A percentile compares a stretch with the other conserved stretches of the same genome.
These are phyloP conservation scores for Cornus controversa DNA, from an alignment of 148 eudicot genomes.

Conservation along the genomic window DNA sequence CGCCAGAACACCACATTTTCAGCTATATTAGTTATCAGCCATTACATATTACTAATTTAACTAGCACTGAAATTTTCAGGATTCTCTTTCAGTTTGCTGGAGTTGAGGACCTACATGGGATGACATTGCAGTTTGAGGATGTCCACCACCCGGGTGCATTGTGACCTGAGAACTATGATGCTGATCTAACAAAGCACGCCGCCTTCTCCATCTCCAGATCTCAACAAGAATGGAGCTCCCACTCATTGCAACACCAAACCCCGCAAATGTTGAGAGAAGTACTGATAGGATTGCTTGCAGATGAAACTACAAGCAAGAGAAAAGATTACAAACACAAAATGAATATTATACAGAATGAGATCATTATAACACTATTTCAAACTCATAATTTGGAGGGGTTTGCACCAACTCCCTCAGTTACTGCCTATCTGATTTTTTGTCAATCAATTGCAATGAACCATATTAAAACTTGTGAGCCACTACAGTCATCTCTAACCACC, in stretches of 20 bases:
- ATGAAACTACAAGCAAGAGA: constrained; percentile 48
- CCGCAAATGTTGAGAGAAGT: constrained; percentile 76
- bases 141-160: constrained; percentile 13
- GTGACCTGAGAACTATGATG: constrained; percentile 19
- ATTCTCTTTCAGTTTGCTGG: constrained; percentile 24
- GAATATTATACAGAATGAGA: background rate
- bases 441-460: background rate
- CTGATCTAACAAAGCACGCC: constrained; percentile 18
- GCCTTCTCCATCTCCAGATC: constrained; percentile 49
- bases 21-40: background rate
- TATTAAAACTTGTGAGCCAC: background rate
- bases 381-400: background rate
- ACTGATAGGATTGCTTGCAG: constrained; percentile 72
- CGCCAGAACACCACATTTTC: background rate
- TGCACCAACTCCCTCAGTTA: background rate
- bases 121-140: constrained; percentile 17
- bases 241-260: constrained; percentile 83
- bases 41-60: constrained; percentile 15
- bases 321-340: background rate
- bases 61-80: constrained; percentile 44
- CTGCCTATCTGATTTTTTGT: too few species aligned
- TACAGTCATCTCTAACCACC: background rate
- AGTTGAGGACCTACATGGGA: constrained; percentile 21
- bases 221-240: constrained; percentile 62
- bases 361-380: background rate